Conservation (phyloP, 2,329 filamentous ascomycete genomes). For the Trichophyton schoenleinii region DNA sequence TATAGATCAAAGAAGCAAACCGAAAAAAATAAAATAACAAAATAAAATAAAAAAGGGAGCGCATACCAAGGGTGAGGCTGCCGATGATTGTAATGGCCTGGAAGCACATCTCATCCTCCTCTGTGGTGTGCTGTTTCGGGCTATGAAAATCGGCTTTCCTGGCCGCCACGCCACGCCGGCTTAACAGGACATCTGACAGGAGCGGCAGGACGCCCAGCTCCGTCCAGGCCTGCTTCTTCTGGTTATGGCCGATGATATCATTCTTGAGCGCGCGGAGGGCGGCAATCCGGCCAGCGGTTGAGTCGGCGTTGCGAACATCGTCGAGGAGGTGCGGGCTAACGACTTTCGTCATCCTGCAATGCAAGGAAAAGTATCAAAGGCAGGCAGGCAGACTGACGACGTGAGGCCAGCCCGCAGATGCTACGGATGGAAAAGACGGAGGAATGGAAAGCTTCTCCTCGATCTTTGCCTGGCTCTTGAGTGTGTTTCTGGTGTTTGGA, state of each 20-base stretch:
- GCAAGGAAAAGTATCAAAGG: not conserved
- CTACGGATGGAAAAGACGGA: not conserved
- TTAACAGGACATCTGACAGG: conserved; percentile 38
- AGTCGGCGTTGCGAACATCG: conserved; percentile 44
- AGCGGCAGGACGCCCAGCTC: conserved; percentile 50
- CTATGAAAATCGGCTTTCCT: conserved; percentile 21
- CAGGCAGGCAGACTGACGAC: not conserved
- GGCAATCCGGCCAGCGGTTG: conserved; percentile 31
- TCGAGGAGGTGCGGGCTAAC: conserved; percentile 43
- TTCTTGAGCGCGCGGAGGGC: conserved; percentile 70
- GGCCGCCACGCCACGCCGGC: conserved; percentile 30
- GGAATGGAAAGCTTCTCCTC: not conserved
- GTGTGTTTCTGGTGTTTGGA: not conserved
- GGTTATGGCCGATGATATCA: conserved; percentile 73
- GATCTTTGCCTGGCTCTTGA: not conserved
- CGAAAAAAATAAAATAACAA: too few relatives aligned
- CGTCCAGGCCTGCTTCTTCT: conserved; percentile 73
- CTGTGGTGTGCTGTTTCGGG: conserved; percentile 26
- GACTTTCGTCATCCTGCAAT: conserved; percentile 40
- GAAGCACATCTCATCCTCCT: conserved; percentile 56
- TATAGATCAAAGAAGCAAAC: not conserved
- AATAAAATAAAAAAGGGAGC: not conserved
- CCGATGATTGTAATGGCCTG: conserved; percentile 76
- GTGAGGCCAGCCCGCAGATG: not conserved
- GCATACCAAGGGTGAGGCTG: conserved; percentile 69